phyloP scores from a whole-genome alignment of 108 stramenopile species.

The Ochromonas danica region DNA sequence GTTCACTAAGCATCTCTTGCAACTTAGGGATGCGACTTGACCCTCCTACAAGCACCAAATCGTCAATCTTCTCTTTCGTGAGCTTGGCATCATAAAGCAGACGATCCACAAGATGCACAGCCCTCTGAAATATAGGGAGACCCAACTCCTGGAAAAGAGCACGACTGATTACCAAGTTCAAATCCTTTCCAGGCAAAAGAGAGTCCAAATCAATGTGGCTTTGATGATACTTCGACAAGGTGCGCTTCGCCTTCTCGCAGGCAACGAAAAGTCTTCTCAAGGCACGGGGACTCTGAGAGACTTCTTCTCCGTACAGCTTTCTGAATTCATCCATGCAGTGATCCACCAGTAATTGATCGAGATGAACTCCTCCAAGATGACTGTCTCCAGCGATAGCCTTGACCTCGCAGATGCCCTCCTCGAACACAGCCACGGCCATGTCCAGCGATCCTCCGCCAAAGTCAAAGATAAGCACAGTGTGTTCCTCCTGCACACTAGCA shows the following conservation, averaged over 20 bases:
- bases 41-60: slow-evolving; percentile 79
- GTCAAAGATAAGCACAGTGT: background rate
- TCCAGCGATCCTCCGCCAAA: background rate
- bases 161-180: background rate
- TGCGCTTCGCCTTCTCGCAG: background rate
- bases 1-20: slow-evolving; percentile 65
- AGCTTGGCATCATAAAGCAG: slow-evolving; percentile 75
- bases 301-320: background rate
- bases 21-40: slow-evolving; percentile 81
- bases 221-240: background rate
- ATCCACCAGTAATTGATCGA: background rate
- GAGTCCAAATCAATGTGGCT: background rate
- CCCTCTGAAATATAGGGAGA: background rate
- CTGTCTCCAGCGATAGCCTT: background rate
- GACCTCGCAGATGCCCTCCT: background rate
- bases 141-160: background rate
- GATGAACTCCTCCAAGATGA: background rate
- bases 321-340: background rate
- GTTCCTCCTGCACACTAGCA: background rate
- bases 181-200: background rate
- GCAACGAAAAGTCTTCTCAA: background rate
- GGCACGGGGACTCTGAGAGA: background rate
- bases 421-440: background rate
- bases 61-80: slow-evolving; percentile 71
- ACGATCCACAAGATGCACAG: background rate